Percentiles rank a stretch among this genome's conserved stretches.
These are phyloP conservation scores for Lactarius indigo DNA, from an alignment of 768 basidiomycete genomes.

Conservation along the genomic window DNA sequence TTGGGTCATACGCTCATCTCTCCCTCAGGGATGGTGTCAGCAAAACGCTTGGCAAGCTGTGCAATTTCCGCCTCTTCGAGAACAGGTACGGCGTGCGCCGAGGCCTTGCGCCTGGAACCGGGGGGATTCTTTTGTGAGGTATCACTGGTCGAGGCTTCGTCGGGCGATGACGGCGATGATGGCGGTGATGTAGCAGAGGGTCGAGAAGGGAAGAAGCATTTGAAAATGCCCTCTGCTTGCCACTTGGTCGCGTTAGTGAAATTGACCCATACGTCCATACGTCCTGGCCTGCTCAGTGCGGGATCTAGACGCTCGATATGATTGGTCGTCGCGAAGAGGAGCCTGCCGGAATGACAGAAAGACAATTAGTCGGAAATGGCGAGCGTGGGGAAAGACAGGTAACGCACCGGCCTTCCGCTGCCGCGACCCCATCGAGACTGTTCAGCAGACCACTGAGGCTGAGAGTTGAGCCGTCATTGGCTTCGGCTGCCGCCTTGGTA, in stretches of 20 bases:
- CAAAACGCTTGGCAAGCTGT: conserved; percentile 77
- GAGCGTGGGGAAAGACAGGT: conserved; percentile 11
- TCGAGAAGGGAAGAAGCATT: conserved; percentile 85
- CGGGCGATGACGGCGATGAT: conserved; percentile 4
- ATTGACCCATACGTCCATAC: conserved; percentile 92
- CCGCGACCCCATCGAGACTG: conserved; percentile 82
- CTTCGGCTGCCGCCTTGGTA: conserved; percentile 36
- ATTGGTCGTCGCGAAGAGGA: conserved; percentile 90
- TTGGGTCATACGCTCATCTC: conserved; percentile 69
- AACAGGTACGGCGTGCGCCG: conserved; percentile 55
- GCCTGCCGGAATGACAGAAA: conserved; percentile 37
- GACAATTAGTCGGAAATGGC: conserved; percentile 4
- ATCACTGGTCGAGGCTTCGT: conserved; percentile 33
- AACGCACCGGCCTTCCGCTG: conserved; percentile 79
- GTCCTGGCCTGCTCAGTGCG: conserved; percentile 81
- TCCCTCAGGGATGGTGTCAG: conserved; percentile 78
- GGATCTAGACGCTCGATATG: conserved; percentile 92
- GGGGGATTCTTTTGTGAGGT: conserved; percentile 63
- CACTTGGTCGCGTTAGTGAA: conserved; percentile 89
- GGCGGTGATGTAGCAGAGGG: conserved; percentile 27
- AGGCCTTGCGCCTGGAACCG: conserved; percentile 66
- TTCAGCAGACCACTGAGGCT: conserved; percentile 83
- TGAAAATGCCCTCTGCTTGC: conserved; percentile 92
- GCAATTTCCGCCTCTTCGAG: conserved; percentile 74
- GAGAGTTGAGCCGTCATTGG: conserved; percentile 74